A percentile compares a stretch with the other conserved stretches of the same genome.
phyloP scores from a whole-genome alignment of 768 basidiomycete genomes.

The Symmetrospora coprosmae region DNA sequence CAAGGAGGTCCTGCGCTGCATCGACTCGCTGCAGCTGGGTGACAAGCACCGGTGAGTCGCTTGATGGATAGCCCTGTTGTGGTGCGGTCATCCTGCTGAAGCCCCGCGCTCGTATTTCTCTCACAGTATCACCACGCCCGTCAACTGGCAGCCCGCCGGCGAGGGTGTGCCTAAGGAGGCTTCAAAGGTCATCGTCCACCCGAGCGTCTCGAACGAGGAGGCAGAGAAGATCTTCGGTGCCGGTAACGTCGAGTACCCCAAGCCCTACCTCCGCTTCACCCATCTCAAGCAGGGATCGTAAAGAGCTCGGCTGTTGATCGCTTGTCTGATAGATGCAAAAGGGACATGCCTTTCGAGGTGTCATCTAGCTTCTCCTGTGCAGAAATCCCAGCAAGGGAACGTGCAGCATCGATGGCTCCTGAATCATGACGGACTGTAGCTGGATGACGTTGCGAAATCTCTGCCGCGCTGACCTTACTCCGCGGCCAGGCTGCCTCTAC shows the following conservation, averaged over 20 bases:
- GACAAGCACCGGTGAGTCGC: constrained; percentile 38
- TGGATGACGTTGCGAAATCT: too few relatives aligned
- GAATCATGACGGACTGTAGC: too few relatives aligned
- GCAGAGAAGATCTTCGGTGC: constrained; percentile 77
- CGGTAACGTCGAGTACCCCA: constrained; percentile 51
- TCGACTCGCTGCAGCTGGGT: constrained; percentile 85
- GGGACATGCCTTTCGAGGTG: too few relatives aligned
- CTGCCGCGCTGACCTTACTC: too few relatives aligned
- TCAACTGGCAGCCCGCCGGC: constrained; percentile 87
- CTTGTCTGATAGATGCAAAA: neutral
- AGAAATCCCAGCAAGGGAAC: too few relatives aligned
- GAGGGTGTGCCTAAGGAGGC: constrained; percentile 37
- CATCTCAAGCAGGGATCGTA: constrained; percentile 16
- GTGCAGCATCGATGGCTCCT: too few relatives aligned
- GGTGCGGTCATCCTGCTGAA: neutral
- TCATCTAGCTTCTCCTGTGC: too few relatives aligned
- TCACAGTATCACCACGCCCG: constrained; percentile 52
- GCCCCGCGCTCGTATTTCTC: constrained; percentile 33
- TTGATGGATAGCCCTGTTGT: too few relatives aligned
- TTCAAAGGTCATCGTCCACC: constrained; percentile 55
- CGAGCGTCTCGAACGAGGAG: constrained; percentile 67
- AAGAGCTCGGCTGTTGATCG: neutral
- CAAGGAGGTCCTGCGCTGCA: constrained; percentile 56
- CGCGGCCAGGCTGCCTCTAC: too few relatives aligned
- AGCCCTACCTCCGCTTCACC: constrained; percentile 69